Percentiles rank a stretch among this genome's conserved stretches.
phyloP scores from a whole-genome alignment of 202 grass and related monocot species.

The Eragrostis tef region DNA sequence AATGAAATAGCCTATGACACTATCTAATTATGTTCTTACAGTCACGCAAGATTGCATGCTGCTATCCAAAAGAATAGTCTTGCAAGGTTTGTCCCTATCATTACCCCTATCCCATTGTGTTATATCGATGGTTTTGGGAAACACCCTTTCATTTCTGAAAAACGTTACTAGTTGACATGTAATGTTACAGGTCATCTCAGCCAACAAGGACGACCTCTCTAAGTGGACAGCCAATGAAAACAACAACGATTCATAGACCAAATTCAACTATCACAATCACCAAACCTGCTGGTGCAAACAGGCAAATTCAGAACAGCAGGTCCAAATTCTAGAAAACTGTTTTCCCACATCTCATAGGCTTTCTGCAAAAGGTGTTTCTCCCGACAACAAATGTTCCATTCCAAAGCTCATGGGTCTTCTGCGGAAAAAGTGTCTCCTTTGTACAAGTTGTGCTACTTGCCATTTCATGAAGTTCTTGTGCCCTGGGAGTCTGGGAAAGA shows the following conservation, averaged over 20 bases:
- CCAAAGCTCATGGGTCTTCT: background rate
- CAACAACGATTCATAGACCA: constrained; percentile 48
- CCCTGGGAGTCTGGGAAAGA: background rate
- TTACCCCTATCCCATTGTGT: background rate
- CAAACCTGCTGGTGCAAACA: constrained; percentile 41
- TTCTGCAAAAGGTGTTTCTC: too few species aligned
- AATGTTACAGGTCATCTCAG: constrained; percentile 48
- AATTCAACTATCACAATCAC: constrained; percentile 53
- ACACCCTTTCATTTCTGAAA: background rate
- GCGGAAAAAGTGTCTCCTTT: background rate
- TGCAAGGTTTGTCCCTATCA: constrained; percentile 43
- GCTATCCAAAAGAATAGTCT: constrained; percentile 52
- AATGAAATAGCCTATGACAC: constrained; percentile 25
- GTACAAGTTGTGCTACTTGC: constrained; percentile 6
- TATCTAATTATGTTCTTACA: constrained; percentile 38
- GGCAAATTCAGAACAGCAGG: constrained; percentile 46
- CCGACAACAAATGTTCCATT: background rate
- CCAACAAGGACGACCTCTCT: constrained; percentile 29
- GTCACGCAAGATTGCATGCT: constrained; percentile 53
- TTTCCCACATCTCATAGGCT: background rate
- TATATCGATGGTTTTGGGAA: background rate
- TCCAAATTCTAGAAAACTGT: constrained; percentile 48
- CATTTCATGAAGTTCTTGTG: constrained; percentile 11
- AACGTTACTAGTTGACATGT: background rate
- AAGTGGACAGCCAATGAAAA: constrained; percentile 39